Evolutionary conservation across 75 land plant species (phyloP).

Genomic region (Larix kaempferi): DNA sequence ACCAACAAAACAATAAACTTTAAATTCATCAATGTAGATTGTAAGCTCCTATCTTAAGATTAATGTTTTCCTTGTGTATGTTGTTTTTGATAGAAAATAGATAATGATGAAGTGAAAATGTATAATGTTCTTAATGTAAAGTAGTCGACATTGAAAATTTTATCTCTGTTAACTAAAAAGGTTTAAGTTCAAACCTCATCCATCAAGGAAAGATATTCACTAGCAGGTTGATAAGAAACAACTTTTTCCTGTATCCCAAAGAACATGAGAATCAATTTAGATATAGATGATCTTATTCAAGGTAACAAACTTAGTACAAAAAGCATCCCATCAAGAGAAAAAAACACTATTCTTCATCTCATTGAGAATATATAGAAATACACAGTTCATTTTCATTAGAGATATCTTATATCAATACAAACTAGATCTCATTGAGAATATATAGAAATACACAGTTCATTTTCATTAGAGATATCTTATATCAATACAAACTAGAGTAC

Average conservation of each 20-base stretch:
- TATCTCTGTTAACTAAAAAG: no score
- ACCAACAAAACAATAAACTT: neutral
- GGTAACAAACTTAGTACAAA: neutral
- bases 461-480: neutral
- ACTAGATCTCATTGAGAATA: neutral
- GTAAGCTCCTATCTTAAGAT: neutral
- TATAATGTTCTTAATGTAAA: no score
- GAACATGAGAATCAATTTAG: neutral
- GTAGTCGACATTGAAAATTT: no score
- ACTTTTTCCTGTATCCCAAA: neutral
- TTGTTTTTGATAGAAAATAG: neutral
- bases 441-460: neutral
- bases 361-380: neutral
- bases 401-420: neutral
- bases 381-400: neutral
- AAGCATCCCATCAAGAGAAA: neutral
- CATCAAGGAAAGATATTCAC: constrained; percentile 79
- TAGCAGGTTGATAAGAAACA: constrained; percentile 78
- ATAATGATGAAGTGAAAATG: neutral
- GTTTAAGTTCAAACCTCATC: constrained; percentile 54
- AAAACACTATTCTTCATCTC: neutral
- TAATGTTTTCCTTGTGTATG: neutral
- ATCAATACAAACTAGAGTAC: neutral
- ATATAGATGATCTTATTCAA: neutral
- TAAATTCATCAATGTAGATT: neutral